Conservation (phyloP, 257 asterid genomes). For the Petrea volubilis region DNA sequence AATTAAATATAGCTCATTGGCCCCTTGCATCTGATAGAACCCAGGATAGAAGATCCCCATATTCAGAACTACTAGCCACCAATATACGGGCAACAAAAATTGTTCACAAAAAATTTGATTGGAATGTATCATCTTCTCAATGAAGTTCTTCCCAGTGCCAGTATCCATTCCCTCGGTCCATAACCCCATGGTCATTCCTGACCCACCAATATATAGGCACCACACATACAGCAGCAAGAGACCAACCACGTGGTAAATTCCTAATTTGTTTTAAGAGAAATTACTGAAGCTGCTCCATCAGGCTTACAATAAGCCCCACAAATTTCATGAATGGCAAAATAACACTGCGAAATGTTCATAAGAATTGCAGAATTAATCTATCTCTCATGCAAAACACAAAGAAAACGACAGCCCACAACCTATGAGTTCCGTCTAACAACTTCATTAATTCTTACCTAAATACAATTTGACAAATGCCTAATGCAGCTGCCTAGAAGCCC, state of each 20-base stretch:
- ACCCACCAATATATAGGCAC: not conserved
- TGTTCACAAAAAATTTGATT: not conserved
- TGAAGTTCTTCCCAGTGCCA: not conserved
- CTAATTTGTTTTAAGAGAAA: conserved; percentile 12
- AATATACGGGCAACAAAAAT: not conserved
- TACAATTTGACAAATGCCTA: not conserved
- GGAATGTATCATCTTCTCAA: not conserved
- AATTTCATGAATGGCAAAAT: not conserved
- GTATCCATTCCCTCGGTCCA: not conserved
- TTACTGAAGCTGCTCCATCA: not conserved
- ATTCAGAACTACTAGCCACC: not conserved
- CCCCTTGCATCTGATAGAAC: not conserved
- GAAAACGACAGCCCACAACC: not conserved
- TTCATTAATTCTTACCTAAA: not conserved
- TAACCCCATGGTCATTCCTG: not conserved
- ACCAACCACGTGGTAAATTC: not conserved
- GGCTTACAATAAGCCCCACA: not conserved
- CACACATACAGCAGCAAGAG: not conserved
- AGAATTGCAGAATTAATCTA: not conserved
- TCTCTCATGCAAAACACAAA: not conserved
- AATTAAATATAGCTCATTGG: not conserved
- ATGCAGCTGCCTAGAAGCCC: not conserved
- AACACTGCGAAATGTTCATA: not conserved
- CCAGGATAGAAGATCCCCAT: not conserved
- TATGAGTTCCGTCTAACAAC: not conserved